Evolutionary conservation across 352 stramenopile species (phyloP).

Genomic region (Globisporangium paddicum): DNA sequence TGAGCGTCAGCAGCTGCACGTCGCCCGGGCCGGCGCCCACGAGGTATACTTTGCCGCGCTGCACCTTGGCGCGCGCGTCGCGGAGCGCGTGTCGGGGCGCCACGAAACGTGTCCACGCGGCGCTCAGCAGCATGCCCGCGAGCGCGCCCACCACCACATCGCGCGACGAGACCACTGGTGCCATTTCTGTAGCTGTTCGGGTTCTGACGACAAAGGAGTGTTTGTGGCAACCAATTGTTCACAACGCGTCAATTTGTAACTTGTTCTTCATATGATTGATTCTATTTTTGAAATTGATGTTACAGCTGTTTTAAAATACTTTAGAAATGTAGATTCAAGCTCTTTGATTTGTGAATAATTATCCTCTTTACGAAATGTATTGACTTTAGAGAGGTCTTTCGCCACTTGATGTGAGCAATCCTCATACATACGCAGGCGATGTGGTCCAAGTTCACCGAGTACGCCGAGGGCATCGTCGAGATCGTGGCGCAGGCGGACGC

Average conservation of each 20-base stretch:
- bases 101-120: conserved; percentile 27
- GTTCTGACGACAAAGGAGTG: no score
- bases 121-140: conserved; percentile 35
- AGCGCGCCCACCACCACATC: conserved; percentile 43
- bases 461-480: conserved; percentile 50
- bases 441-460: conserved; percentile 66
- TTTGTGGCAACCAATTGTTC: neutral
- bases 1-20: conserved; percentile 48
- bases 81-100: conserved; percentile 22
- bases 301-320: no score
- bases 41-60: conserved; percentile 49
- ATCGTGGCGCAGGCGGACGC: conserved; percentile 60
- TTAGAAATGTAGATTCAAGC: no score
- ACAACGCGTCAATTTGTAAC: no score
- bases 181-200: no score
- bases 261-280: no score
- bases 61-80: conserved; percentile 19
- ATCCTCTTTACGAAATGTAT: no score
- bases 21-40: conserved; percentile 60
- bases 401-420: no score
- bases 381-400: no score
- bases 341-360: no score
- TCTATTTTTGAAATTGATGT: no score
- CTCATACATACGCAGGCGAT: no score
- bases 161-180: conserved; percentile 17